These are phyloP conservation scores for Trichoderma koningii DNA, from an alignment of 2,329 filamentous ascomycete species.

Conservation along the genomic window DNA sequence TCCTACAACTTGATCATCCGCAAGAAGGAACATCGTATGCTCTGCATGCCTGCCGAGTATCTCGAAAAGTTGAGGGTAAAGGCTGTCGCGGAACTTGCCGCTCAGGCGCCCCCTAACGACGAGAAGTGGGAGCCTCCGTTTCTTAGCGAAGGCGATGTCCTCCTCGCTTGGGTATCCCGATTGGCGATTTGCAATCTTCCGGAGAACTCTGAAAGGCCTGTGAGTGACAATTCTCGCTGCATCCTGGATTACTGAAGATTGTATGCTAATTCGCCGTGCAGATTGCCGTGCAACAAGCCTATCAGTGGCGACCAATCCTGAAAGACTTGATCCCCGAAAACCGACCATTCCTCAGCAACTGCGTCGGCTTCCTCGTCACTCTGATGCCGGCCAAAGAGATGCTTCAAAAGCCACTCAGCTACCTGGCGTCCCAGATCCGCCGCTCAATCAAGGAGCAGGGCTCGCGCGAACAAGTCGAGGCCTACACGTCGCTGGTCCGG, in stretches of 20 bases:
- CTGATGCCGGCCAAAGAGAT: constrained; percentile 1
- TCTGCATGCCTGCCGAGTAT: constrained; percentile 43
- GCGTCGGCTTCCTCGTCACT: constrained; percentile 16
- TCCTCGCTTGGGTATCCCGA: constrained; percentile 44
- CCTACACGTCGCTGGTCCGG: constrained; percentile 9
- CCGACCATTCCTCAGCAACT: constrained; percentile 11
- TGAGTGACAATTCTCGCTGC: background rate
- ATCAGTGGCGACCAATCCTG: constrained; percentile 6
- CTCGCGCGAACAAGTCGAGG: constrained; percentile 11
- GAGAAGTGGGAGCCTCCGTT: constrained; percentile 37
- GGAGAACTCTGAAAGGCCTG: background rate
- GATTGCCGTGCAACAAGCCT: constrained; percentile 16
- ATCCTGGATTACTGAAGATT: background rate
- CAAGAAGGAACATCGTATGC: constrained; percentile 40
- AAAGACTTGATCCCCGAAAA: background rate
- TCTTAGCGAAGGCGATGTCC: constrained; percentile 50
- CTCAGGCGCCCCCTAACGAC: background rate
- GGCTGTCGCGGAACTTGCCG: constrained; percentile 19
- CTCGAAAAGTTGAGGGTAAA: constrained; percentile 19
- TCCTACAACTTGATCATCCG: constrained; percentile 38
- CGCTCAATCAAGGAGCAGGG: constrained; percentile 4
- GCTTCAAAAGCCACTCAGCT: constrained; percentile 6
- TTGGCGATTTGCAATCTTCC: constrained; percentile 9
- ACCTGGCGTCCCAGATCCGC: constrained; percentile 6
- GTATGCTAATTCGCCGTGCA: background rate